Evolutionary conservation across 139 green algal genomes (phyloP).

Genomic region (Chlamydomonas schloesseri): DNA sequence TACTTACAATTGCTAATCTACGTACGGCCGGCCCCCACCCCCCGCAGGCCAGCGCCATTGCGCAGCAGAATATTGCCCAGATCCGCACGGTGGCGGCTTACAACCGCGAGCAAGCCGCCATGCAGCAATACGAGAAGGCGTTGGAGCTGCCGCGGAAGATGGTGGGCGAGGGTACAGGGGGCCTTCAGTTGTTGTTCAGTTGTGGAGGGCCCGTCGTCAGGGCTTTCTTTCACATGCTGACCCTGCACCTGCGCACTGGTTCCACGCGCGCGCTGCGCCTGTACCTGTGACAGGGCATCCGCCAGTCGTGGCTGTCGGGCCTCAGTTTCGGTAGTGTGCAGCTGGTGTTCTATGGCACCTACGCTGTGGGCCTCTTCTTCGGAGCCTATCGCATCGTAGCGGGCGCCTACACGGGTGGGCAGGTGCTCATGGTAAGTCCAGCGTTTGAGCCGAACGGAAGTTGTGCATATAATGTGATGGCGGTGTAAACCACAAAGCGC

Average conservation of each 20-base stretch:
- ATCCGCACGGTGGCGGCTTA: conserved; percentile 85
- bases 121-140: conserved; percentile 61
- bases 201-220: background rate
- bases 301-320: background rate
- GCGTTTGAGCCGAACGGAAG: no score
- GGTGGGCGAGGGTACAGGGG: background rate
- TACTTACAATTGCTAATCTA: no score
- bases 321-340: conserved; percentile 15
- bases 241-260: no score
- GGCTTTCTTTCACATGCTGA: no score
- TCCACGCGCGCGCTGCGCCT: no score
- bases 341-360: conserved; percentile 66
- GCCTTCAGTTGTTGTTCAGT: no score
- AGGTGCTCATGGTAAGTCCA: conserved; percentile 39
- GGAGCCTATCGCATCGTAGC: conserved; percentile 67
- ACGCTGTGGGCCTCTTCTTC: conserved; percentile 85
- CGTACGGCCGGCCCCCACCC: no score
- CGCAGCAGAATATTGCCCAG: conserved; percentile 72
- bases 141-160: conserved; percentile 67
- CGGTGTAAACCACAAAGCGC: no score
- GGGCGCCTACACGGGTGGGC: conserved; percentile 66
- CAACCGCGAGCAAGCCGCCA: conserved; percentile 62
- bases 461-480: no score
- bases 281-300: background rate
- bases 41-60: conserved; percentile 71